phyloP scores from a whole-genome alignment of 257 asterid genomes.

The Galeopsis tetrahit region DNA sequence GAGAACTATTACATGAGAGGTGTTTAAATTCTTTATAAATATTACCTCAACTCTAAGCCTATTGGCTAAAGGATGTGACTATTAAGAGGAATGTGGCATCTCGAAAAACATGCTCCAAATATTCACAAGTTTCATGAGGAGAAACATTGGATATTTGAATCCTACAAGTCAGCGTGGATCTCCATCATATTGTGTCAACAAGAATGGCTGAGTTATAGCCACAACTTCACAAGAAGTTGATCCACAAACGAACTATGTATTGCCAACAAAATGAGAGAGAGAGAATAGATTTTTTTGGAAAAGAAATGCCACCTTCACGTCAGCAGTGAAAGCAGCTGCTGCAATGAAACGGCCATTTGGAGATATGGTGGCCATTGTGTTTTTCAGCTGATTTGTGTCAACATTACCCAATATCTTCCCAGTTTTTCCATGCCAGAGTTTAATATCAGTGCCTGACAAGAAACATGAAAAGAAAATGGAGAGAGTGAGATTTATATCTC shows the following conservation, averaged over 20 bases:
- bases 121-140: conserved; percentile 22
- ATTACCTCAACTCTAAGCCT: background rate
- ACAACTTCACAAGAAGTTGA: background rate
- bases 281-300: background rate
- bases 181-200: background rate
- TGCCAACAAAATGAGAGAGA: conserved; percentile 1
- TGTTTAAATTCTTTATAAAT: background rate
- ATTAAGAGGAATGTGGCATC: conserved; percentile 9
- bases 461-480: conserved; percentile 26
- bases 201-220: background rate
- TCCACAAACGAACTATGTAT: conserved; percentile 5
- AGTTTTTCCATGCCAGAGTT: conserved; percentile 87
- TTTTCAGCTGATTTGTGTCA: conserved; percentile 95
- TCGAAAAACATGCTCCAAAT: conserved; percentile 6
- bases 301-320: conserved; percentile 76
- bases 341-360: conserved; percentile 98
- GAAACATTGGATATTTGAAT: background rate
- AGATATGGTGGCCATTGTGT: conserved; percentile 93
- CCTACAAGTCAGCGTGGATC: background rate
- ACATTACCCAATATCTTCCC: conserved; percentile 86
- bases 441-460: conserved; percentile 84
- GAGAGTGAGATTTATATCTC: background rate
- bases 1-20: conserved; percentile 8
- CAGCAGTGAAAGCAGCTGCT: conserved; percentile 99
- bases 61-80: conserved; percentile 16